phyloP scores from a whole-genome alignment of 345 rosid genomes.

The Hibiscus tridactylites region DNA sequence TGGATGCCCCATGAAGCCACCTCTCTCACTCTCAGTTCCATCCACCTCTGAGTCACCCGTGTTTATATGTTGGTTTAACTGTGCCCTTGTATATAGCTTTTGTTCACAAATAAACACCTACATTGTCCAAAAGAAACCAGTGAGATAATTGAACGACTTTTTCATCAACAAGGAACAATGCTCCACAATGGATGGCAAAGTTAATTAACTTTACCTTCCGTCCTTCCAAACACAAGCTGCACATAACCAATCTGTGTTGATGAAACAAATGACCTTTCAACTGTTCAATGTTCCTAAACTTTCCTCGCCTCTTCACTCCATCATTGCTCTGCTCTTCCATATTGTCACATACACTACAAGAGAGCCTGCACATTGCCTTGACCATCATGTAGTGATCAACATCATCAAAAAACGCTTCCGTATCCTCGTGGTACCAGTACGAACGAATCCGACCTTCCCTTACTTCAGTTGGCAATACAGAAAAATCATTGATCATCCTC shows the following conservation, averaged over 20 bases:
- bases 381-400: conserved; percentile 89
- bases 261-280: conserved; percentile 90
- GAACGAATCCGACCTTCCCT: conserved; percentile 74
- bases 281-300: conserved; percentile 81
- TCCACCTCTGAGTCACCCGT: conserved; percentile 95
- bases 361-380: conserved; percentile 96
- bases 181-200: no score
- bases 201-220: conserved; percentile 51
- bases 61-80: conserved; percentile 71
- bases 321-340: conserved; percentile 52
- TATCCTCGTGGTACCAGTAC: conserved; percentile 83
- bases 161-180: not conserved
- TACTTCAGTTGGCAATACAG: conserved; percentile 65
- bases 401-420: conserved; percentile 84
- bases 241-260: conserved; percentile 72
- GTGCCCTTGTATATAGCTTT: conserved; percentile 71
- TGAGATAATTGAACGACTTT: not conserved
- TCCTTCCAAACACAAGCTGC: conserved; percentile 88
- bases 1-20: conserved; percentile 95
- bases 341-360: conserved; percentile 79
- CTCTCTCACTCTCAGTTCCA: conserved; percentile 93
- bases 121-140: conserved; percentile 10
- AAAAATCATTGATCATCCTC: conserved; percentile 75
- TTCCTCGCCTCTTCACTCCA: conserved; percentile 46
- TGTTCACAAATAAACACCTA: conserved; percentile 94